Percentiles rank a stretch among this genome's conserved stretches.
Conservation (phyloP, 2,329 filamentous ascomycete species). For the Purpureocillium takamizusanense region DNA sequence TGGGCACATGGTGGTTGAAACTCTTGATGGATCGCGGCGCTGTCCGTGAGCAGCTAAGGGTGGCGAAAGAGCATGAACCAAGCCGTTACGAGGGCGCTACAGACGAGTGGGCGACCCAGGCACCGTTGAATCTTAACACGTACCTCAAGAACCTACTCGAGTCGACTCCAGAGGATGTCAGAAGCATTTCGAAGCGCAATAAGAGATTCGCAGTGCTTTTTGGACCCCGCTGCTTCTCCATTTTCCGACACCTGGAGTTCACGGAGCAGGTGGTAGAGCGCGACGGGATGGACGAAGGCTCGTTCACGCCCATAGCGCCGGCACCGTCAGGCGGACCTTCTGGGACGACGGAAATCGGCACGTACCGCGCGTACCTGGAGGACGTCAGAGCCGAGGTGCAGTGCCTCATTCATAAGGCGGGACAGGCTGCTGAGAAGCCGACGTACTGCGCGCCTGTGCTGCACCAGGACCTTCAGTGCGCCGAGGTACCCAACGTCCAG, state of each 20-base stretch:
- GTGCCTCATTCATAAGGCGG: slow-evolving; percentile 26
- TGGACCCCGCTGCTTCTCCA: slow-evolving; percentile 35
- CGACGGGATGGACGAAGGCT: slow-evolving; percentile 29
- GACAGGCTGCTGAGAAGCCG: slow-evolving; percentile 19
- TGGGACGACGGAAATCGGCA: slow-evolving; percentile 26
- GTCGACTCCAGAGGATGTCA: slow-evolving; percentile 21
- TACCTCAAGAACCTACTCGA: slow-evolving; percentile 43
- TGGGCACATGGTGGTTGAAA: slow-evolving; percentile 31
- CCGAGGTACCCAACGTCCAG: slow-evolving; percentile 17
- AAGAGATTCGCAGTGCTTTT: slow-evolving; percentile 48
- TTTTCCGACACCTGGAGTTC: slow-evolving; percentile 43
- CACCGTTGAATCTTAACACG: slow-evolving; percentile 36
- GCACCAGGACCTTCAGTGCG: slow-evolving; percentile 20
- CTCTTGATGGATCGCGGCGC: slow-evolving; percentile 36
- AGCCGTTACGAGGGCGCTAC: slow-evolving; percentile 35
- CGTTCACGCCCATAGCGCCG: slow-evolving; percentile 23
- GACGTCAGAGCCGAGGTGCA: slow-evolving; percentile 41
- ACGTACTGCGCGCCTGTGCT: slow-evolving; percentile 21
- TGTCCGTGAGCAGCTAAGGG: slow-evolving; percentile 28
- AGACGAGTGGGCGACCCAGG: slow-evolving; percentile 28
- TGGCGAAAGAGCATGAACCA: slow-evolving; percentile 34
- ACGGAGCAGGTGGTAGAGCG: slow-evolving; percentile 26
- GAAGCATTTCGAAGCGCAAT: slow-evolving; percentile 46
- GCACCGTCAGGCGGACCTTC: slow-evolving; percentile 22
- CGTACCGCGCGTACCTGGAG: slow-evolving; percentile 38